Base-by-base conservation (phyloP, 177 flowering plant species). In the Tripterygium wilfordii region DNA sequence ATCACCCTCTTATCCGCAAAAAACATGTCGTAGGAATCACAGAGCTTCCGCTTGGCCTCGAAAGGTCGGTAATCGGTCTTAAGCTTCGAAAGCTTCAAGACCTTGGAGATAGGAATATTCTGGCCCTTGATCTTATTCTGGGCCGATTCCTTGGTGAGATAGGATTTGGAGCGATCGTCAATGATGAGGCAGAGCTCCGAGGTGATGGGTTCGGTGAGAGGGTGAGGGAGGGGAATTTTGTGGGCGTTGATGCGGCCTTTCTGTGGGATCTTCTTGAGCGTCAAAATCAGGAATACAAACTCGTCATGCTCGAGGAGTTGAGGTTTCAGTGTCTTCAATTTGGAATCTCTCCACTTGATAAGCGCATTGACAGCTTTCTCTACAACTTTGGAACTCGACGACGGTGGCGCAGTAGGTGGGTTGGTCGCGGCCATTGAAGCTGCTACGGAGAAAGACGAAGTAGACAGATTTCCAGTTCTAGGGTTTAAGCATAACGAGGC, bases 11-110 rank as follows among this genome's bases (percentile, higher is more conserved):
- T 74, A 39, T 81, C 98, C 0, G 90, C 85, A 1, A 91, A 61
- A 36, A 91, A 91, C 70, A 85, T 35, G 48, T 85, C 86, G 42
- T 67, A 88, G 1, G 90, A 81, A 33, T 75, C 67, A 23, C 81
- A 83, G 0, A 91, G 58, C 75, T 88, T 75, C 31, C 88, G 53
- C 66, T 83, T 85, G 4, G 79, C 75, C 57, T 91, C 95, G 16
- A 66, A 83, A 0, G 91, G 65, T 1, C 66, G 61, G 51, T 79
- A 91, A 36, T 88, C 83, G 4, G 77, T 56, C 53, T 62, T 81
- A 24, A 91, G 69, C 62, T 88, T 88, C 5, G 90, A 70, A 1
- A 85, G 49, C 65, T 71, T 88, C 38, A 91, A 36, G 12, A 91
- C 81, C 56, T 83, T 78, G 10, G 71, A 40, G 40, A 85, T 49